Base-by-base conservation (phyloP, 2,329 filamentous ascomycete genomes). In the Cladosporium sp. region DNA sequence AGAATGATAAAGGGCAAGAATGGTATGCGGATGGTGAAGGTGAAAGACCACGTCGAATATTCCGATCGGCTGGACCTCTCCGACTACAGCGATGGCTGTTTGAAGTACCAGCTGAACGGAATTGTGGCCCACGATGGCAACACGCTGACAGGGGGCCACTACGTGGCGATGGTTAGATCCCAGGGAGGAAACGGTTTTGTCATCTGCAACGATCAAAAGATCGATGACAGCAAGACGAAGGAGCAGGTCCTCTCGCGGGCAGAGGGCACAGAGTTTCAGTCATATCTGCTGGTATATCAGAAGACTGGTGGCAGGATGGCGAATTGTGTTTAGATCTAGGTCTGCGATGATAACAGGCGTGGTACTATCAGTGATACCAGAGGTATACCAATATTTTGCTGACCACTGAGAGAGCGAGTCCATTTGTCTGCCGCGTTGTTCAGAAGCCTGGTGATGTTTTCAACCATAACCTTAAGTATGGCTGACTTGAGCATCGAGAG, bases 171-270 rank as follows among this genome's bases (percentile, higher is more conserved):
- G n/a, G 65, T 69, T 26, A 55, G 23, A 35, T 40, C 49, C 21
- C 60, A 40, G 50, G 44, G 44, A 31, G 64, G 77, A 79, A 14
- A 4, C 14, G 53, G 50, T 5, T 49, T 49, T 26, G 62, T 29
- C 6, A 14, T 14, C 16, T 35, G 29, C 53, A 26, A 57, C 10
- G 53, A 57, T 31, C 18, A 26, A 3, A 33, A 4, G 0, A 31
- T 12, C 26, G 52, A 55, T n/a, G 28, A 35, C 29, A 21, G 5
- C 4, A n/a, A 53, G 50, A 29, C 28, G 26, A 59, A 44, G 28
- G 18, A 33, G 29, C 18, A 35, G 21, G n/a, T 57, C 7, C 18
- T 35, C 7, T 8, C 18, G 16, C n/a, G n/a, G 29, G 12, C 28
- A 11, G 8, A 57, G 29, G 14, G 53, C 16, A 7, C 5, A 16